These are phyloP conservation scores for Puccinia coronata DNA, from an alignment of 1,284 basidiomycete species.

Conservation along the genomic window DNA sequence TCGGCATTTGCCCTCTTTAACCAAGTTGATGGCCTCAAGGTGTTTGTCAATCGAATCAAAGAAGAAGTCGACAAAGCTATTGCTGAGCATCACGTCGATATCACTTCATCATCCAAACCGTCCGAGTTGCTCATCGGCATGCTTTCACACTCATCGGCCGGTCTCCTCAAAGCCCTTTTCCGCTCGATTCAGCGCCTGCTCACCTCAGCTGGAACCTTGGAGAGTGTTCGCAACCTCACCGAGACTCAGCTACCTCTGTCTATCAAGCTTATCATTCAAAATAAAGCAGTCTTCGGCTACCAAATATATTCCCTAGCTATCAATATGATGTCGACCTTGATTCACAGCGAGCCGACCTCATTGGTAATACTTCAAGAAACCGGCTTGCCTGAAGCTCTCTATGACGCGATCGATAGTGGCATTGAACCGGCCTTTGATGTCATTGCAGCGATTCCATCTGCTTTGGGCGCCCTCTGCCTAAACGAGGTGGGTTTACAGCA, in stretches of 20 bases:
- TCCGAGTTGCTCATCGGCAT: constrained; percentile 35
- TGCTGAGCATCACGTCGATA: constrained; percentile 50
- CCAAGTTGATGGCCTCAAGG: constrained; percentile 78
- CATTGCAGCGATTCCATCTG: constrained; percentile 87
- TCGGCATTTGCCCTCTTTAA: constrained; percentile 87
- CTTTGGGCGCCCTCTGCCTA: constrained; percentile 93
- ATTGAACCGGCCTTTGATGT: constrained; percentile 88
- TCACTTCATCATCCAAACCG: constrained; percentile 17
- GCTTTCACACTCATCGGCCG: constrained; percentile 53
- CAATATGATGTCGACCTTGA: constrained; percentile 96
- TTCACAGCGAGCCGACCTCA: constrained; percentile 98
- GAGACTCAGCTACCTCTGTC: constrained; percentile 85
- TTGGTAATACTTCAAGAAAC: constrained; percentile 88
- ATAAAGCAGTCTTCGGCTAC: constrained; percentile 79
- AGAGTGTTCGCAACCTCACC: constrained; percentile 90
- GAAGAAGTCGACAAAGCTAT: constrained; percentile 52
- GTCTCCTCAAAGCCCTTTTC: constrained; percentile 80
- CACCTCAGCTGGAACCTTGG: constrained; percentile 88
- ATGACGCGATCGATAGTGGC: constrained; percentile 76
- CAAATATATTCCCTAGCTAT: constrained; percentile 84
- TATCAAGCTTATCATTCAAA: constrained; percentile 82
- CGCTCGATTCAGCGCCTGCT: constrained; percentile 95
- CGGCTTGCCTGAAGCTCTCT: constrained; percentile 84
- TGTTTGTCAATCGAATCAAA: constrained; percentile 65
- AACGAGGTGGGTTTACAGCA: constrained; percentile 86